A percentile compares a stretch with the other conserved stretches of the same genome.
phyloP scores from a whole-genome alignment of 1,284 basidiomycete genomes.

The Austropuccinia psidii region DNA sequence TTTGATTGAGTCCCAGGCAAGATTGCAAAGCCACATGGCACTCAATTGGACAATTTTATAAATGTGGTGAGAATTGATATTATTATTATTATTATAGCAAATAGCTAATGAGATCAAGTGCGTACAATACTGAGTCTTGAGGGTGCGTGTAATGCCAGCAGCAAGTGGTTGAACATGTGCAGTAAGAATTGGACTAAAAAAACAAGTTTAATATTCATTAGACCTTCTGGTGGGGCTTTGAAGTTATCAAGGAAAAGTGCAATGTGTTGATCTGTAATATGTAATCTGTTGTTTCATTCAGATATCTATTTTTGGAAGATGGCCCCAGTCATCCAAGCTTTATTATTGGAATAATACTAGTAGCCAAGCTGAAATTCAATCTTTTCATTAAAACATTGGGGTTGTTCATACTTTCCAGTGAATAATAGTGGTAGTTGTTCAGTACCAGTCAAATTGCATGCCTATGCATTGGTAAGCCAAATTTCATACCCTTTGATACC shows the following conservation, averaged over 20 bases:
- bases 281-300: neutral
- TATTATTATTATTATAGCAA: no score
- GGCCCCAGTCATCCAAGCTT: neutral
- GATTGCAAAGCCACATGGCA: no score
- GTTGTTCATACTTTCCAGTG: conserved; percentile 1
- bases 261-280: neutral
- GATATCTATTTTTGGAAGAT: conserved; percentile 24
- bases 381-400: neutral
- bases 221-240: neutral
- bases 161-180: neutral
- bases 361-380: neutral
- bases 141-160: neutral
- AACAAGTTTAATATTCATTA: neutral
- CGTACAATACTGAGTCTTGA: neutral
- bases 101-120: no score
- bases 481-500: conserved; percentile 1
- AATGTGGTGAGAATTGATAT: neutral
- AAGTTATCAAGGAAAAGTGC: conserved; percentile 5
- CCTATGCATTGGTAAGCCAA: neutral
- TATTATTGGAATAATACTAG: conserved; percentile 6
- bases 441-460: neutral
- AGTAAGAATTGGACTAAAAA: neutral
- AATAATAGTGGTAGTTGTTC: neutral
- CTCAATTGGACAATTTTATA: no score
- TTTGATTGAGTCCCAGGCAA: no score